Percentiles rank a stretch among this genome's conserved stretches.
Evolutionary conservation across 139 green algal species (phyloP).

Genomic region (Coelastrella sp.): DNA sequence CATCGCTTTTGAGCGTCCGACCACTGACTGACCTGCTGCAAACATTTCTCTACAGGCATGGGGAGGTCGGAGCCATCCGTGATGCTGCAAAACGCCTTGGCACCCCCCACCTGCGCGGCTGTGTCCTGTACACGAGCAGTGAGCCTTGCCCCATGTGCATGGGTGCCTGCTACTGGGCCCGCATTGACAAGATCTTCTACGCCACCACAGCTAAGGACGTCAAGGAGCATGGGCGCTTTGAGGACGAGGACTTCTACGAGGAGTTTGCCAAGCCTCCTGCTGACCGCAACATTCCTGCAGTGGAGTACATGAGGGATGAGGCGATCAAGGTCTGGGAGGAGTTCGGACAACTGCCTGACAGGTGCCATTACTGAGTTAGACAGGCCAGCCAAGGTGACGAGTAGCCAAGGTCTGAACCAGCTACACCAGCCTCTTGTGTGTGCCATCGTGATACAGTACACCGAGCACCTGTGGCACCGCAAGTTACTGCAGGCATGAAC

Average conservation of each 20-base stretch:
- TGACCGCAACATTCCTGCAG: constrained; percentile 49
- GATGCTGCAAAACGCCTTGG: constrained; percentile 32
- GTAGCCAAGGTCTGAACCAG: too few species aligned
- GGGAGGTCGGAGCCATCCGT: constrained; percentile 44
- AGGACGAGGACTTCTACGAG: constrained; percentile 60
- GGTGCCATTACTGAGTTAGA: constrained; percentile 57
- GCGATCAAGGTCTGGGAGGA: constrained; percentile 63
- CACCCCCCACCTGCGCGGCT: constrained; percentile 43
- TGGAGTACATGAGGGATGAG: constrained; percentile 58
- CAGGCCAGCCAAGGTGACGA: too few species aligned
- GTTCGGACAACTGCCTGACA: constrained; percentile 53
- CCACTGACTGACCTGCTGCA: not conserved
- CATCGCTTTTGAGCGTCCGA: not conserved
- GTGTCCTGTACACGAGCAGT: constrained; percentile 48
- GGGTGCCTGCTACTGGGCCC: constrained; percentile 51
- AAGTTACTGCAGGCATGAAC: too few species aligned
- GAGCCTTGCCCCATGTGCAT: constrained; percentile 56
- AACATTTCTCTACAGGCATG: constrained; percentile 24
- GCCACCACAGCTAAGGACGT: constrained; percentile 48
- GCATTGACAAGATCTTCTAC: constrained; percentile 51
- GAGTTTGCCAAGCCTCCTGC: constrained; percentile 52
- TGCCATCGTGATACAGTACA: too few species aligned
- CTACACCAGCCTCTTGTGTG: too few species aligned
- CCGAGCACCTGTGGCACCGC: too few species aligned
- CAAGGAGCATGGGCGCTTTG: constrained; percentile 56